Base-by-base conservation (phyloP, 164 flowering plant species). In the Platanus orientalis region DNA sequence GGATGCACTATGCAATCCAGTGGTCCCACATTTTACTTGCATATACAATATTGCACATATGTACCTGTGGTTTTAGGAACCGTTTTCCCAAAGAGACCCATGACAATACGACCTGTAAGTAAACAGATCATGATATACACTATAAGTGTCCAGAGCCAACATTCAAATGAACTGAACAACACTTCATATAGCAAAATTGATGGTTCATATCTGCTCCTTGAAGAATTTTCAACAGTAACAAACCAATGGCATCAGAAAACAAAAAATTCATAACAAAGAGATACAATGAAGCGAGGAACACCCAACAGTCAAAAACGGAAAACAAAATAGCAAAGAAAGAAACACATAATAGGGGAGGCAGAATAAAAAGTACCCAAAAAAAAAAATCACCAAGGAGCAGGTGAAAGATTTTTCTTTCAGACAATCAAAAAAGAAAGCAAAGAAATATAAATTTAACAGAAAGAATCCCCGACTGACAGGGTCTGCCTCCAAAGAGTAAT, bases 31-130 rank as follows among this genome's bases (percentile, higher is more conserved):
- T 14, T 60, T 19, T 45, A 47, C 54, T 60, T 28, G 27, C n/a
- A 48, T 5, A 27, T 32, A 51, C 23, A 21, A 0, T 11, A 39
- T 9, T 26, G 17, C 25, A 20, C 11, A 36, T 7, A 7, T 49
- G 56, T 76, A 83, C 90, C 90, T 65, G 80, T 84, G 12, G 91
- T 86, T 74, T 89, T 89, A 4, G 98, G 95, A 52, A 92, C 98
- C 14, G 96, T 63, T 65, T 92, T 87, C 40, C 98, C 96, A 77
- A 79, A 89, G 28, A 92, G 89, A 53, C 96, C 98, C 68, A 92
- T 86, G 2, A 79, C 86, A 63, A 92, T 56, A n/a, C 94, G 90
- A 68, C 98, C 98, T 89, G 84, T 55, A 71, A 54, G 61, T 32
- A 66, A 42, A 23, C 14, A 29, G 21, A 59, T 1, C 57, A 32